A percentile compares a stretch with the other conserved stretches of the same genome.
Conservation (phyloP, 23 red algal genomes). For the Gracilaria caudata region DNA sequence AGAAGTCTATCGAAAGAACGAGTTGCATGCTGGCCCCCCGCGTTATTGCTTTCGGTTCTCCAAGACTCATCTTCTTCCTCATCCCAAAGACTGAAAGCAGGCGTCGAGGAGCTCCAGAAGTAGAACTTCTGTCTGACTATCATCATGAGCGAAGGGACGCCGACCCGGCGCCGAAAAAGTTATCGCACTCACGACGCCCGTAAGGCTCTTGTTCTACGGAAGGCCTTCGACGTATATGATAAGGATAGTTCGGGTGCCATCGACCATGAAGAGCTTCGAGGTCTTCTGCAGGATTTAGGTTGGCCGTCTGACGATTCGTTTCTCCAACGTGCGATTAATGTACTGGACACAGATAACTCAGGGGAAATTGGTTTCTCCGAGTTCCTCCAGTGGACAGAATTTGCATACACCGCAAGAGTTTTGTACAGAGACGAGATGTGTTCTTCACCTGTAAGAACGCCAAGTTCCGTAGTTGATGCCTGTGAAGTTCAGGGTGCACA, state of each 20-base stretch:
- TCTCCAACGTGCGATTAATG: conserved; percentile 10
- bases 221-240: conserved; percentile 5
- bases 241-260: not conserved
- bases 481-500: conserved; percentile 7
- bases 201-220: conserved; percentile 6
- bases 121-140: not conserved
- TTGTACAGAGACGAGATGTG: conserved; percentile 27
- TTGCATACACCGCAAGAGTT: conserved; percentile 9
- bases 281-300: not conserved
- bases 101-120: not conserved
- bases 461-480: not conserved
- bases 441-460: not conserved
- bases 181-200: not conserved
- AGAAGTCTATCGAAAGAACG: not conserved
- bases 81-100: not conserved
- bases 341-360: conserved; percentile 15
- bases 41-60: not conserved
- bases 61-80: not conserved
- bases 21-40: not conserved
- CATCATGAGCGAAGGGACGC: not conserved
- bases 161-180: not conserved
- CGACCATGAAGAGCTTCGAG: conserved; percentile 13
- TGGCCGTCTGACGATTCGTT: conserved; percentile 21
- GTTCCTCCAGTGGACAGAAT: conserved; percentile 25
- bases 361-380: conserved; percentile 21